Percentiles rank a stretch among this genome's conserved stretches.
Evolutionary conservation across 345 rosid species (phyloP).

Genomic region (Melaleuca quinquenervia): DNA sequence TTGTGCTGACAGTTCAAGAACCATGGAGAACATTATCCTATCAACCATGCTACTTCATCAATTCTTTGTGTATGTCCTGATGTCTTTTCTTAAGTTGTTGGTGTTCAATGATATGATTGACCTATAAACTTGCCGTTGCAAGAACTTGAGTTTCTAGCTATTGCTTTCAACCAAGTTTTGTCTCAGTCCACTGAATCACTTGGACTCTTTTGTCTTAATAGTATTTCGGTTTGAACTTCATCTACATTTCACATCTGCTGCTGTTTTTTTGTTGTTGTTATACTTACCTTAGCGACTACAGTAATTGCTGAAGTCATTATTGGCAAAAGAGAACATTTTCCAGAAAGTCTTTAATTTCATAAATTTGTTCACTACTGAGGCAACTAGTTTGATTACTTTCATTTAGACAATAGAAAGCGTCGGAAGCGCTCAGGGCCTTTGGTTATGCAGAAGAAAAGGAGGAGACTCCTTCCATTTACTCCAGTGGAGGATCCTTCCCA

Average conservation of each 20-base stretch:
- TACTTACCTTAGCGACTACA: background rate
- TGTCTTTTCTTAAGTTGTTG: background rate
- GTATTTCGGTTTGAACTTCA: background rate
- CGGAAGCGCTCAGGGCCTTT: constrained; percentile 53
- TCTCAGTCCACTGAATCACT: background rate
- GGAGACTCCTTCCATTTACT: constrained; percentile 58
- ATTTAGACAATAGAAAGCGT: constrained; percentile 43
- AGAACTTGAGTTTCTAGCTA: background rate
- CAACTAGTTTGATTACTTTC: constrained; percentile 1
- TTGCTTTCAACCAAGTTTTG: background rate
- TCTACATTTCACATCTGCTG: background rate
- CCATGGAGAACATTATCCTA: background rate
- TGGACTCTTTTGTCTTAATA: background rate
- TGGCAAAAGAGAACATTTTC: background rate
- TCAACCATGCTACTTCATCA: background rate
- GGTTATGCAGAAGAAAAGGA: constrained; percentile 69
- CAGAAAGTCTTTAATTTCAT: background rate
- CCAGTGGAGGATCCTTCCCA: constrained; percentile 59
- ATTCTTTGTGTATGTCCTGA: background rate
- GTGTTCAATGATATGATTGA: background rate
- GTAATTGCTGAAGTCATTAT: background rate
- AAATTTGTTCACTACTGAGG: background rate
- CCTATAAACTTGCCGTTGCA: background rate
- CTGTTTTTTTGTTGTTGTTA: background rate
- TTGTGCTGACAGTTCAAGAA: background rate